These are phyloP conservation scores for Rhizopogon vinicolor DNA, from an alignment of 768 basidiomycete species.

Conservation along the genomic window DNA sequence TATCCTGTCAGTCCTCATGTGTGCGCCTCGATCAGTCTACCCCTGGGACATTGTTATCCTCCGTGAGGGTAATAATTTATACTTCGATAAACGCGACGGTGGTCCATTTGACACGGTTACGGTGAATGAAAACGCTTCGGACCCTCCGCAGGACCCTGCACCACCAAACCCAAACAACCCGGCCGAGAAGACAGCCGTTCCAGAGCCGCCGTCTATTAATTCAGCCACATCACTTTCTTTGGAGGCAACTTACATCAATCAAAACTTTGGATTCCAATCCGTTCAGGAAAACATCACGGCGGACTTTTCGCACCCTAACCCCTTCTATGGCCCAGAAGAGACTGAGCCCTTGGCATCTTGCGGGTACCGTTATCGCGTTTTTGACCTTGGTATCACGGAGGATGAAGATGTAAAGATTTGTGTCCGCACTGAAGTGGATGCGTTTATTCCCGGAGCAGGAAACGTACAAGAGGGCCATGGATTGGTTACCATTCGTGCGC, in stretches of 20 bases:
- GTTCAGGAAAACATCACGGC: slow-evolving; percentile 71
- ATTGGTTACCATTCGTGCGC: slow-evolving; percentile 85
- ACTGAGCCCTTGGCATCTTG: slow-evolving; percentile 94
- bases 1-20: slow-evolving; percentile 95
- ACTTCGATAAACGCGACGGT: slow-evolving; percentile 96
- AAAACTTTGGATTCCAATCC: slow-evolving; percentile 96
- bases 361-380: slow-evolving; percentile 93
- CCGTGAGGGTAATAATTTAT: slow-evolving; percentile 88
- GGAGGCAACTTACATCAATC: slow-evolving; percentile 98
- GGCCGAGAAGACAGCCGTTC: slow-evolving; percentile 52
- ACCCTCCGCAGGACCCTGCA: slow-evolving; percentile 83
- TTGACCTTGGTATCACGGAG: slow-evolving; percentile 86
- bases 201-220: slow-evolving; percentile 84
- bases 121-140: slow-evolving; percentile 97
- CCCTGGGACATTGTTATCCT: slow-evolving; percentile 98
- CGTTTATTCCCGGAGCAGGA: slow-evolving; percentile 63
- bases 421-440: slow-evolving; percentile 95
- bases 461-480: slow-evolving; percentile 66
- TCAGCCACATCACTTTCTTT: slow-evolving; percentile 89
- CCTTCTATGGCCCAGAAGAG: slow-evolving; percentile 93
- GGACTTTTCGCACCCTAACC: slow-evolving; percentile 84
- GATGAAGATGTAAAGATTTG: slow-evolving; percentile 90
- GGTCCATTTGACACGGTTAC: slow-evolving; percentile 97
- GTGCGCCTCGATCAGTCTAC: slow-evolving; percentile 90
- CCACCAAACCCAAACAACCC: slow-evolving; percentile 78